Conservation (phyloP, 306 rosid species). For the Quercus rubra region DNA sequence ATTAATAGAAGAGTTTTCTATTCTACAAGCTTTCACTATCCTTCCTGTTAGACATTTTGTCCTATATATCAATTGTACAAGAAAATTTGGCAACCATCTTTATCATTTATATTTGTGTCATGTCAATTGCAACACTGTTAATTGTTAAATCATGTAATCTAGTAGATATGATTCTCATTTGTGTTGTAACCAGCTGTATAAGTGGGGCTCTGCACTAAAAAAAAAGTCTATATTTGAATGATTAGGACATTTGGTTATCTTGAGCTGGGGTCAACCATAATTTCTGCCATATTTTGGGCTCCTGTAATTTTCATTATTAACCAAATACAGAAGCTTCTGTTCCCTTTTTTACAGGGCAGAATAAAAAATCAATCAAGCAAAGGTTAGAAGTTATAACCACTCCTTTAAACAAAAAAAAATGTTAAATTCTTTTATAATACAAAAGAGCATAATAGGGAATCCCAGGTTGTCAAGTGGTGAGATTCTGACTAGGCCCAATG, state of each 20-base stretch:
- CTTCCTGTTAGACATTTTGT: slow-evolving; percentile 26
- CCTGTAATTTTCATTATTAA: slow-evolving; percentile 37
- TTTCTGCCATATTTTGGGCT: slow-evolving; percentile 42
- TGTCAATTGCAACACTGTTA: slow-evolving; percentile 48
- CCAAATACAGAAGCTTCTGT: slow-evolving; percentile 53
- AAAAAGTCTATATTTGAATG: slow-evolving; percentile 60
- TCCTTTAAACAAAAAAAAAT: slow-evolving; percentile 11
- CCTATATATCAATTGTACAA: slow-evolving; percentile 31
- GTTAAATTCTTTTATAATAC: background rate
- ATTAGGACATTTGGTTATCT: slow-evolving; percentile 46
- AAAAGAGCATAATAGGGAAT: slow-evolving; percentile 53
- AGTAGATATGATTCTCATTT: slow-evolving; percentile 60
- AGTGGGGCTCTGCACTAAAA: slow-evolving; percentile 46
- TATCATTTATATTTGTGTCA: slow-evolving; percentile 47
- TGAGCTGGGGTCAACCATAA: slow-evolving; percentile 53
- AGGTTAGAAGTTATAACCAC: slow-evolving; percentile 49
- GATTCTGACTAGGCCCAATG: slow-evolving; percentile 95
- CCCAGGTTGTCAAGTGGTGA: slow-evolving; percentile 85
- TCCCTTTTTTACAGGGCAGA: slow-evolving; percentile 37
- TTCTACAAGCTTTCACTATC: slow-evolving; percentile 29
- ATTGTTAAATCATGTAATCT: slow-evolving; percentile 53
- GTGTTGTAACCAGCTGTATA: slow-evolving; percentile 95
- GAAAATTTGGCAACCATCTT: slow-evolving; percentile 30
- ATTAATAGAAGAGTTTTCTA: slow-evolving; percentile 37
- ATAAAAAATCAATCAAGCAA: slow-evolving; percentile 15